These are phyloP conservation scores for Smittium mucronatum DNA, from an alignment of 371 early-diverging fungal genomes.

Conservation along the genomic window DNA sequence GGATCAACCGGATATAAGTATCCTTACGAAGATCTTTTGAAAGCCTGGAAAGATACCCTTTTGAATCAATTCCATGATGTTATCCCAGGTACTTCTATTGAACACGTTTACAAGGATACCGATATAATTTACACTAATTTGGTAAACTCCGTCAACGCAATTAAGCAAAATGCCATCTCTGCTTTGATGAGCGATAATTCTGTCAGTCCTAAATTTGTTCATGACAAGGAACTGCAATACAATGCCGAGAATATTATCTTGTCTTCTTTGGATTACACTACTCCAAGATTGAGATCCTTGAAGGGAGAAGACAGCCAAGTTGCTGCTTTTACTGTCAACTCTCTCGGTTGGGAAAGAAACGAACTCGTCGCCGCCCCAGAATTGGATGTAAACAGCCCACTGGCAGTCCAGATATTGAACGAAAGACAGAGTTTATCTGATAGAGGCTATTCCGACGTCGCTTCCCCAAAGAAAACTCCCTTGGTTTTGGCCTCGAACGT, in stretches of 20 bases:
- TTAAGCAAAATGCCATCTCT: conserved; percentile 7
- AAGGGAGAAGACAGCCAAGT: conserved; percentile 10
- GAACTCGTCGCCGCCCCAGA: conserved; percentile 52
- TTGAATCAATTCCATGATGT: conserved; percentile 96
- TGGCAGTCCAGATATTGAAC: conserved; percentile 9
- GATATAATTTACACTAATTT: conserved; percentile 37
- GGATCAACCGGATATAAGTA: conserved; percentile 28
- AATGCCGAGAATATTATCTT: not conserved
- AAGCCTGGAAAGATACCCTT: conserved; percentile 84
- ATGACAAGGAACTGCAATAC: not conserved
- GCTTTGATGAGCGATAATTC: not conserved
- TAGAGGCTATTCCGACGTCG: conserved; percentile 8
- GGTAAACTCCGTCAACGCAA: conserved; percentile 13
- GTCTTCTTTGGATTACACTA: not conserved
- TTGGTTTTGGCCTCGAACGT: conserved; percentile 18
- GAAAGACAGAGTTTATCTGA: not conserved
- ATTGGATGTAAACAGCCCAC: conserved; percentile 11
- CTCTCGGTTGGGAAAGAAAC: conserved; percentile 61
- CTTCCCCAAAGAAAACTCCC: not conserved
- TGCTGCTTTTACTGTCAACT: conserved; percentile 53
- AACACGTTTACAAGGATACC: conserved; percentile 76
- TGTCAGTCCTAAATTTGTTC: not conserved
- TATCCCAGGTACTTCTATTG: conserved; percentile 87
- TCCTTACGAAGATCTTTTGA: conserved; percentile 55
- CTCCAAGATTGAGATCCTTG: not conserved